Conservation (phyloP, 495 filamentous ascomycete species). For the Penicillium coffeae region DNA sequence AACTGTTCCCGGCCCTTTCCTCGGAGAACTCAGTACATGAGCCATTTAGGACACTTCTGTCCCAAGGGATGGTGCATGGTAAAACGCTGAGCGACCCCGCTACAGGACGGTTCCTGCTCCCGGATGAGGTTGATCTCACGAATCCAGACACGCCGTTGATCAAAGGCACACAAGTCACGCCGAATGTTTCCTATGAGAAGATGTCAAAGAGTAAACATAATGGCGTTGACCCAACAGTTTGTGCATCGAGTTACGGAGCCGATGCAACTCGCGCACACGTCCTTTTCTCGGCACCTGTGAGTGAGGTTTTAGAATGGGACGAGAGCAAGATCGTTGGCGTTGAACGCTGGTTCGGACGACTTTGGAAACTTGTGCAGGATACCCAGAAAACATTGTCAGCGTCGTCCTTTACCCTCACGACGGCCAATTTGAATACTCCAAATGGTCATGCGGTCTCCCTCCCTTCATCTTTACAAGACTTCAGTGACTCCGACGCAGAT, state of each 20-base stretch:
- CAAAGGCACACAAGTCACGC: slow-evolving; percentile 50
- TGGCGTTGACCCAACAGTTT: slow-evolving; percentile 74
- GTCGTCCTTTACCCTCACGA: slow-evolving; percentile 19
- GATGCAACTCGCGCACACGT: slow-evolving; percentile 84
- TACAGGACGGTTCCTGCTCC: slow-evolving; percentile 73
- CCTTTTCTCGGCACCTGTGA: slow-evolving; percentile 79
- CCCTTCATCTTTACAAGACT: slow-evolving; percentile 24
- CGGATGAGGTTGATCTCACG: slow-evolving; percentile 67
- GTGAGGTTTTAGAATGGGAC: slow-evolving; percentile 83
- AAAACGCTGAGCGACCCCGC: slow-evolving; percentile 73
- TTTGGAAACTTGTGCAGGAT: slow-evolving; percentile 55
- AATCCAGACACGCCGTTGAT: slow-evolving; percentile 55
- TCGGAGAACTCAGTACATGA: slow-evolving; percentile 43
- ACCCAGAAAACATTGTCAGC: slow-evolving; percentile 21
- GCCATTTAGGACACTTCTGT: slow-evolving; percentile 75
- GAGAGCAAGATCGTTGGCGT: slow-evolving; percentile 77
- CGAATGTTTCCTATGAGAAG: slow-evolving; percentile 72
- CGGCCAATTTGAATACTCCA: slow-evolving; percentile 12
- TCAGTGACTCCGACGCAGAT: slow-evolving; percentile 49
- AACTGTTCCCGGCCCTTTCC: slow-evolving; percentile 47
- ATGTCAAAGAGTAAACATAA: slow-evolving; percentile 98
- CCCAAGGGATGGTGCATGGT: slow-evolving; percentile 91
- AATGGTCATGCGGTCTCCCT: slow-evolving; percentile 22
- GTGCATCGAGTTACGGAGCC: slow-evolving; percentile 70
- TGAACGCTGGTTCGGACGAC: slow-evolving; percentile 68